Base-by-base conservation (phyloP, 495 filamentous ascomycete species). In the Penicillium coprophilum region DNA sequence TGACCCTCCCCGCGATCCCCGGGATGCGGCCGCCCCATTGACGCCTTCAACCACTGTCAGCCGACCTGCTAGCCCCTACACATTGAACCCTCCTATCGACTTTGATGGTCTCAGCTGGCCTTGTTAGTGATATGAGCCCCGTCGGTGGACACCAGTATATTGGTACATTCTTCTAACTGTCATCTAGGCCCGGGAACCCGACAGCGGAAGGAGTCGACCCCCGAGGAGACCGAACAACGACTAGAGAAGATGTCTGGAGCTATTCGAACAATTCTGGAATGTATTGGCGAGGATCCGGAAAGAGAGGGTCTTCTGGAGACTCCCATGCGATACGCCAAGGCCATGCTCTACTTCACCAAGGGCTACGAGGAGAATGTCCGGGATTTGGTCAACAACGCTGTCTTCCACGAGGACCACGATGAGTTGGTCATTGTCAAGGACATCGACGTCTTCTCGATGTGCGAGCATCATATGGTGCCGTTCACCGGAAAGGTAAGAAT, bases 301-400 rank as follows among this genome's bases (percentile, higher is more conserved):
- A 83, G 94, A 38, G 92, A 96, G 66, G 94, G 94, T 7, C 78
- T 98, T 24, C 81, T 88, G 3, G 88, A 85, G 39, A 98, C 94
- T 2, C 94, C 95, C 2, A 85, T 89, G 61, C 78, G 94, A 55
- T 97, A 97, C 73, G 94, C 95, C 56, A 93, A 93, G 71, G 94
- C 94, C 6, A 92, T 98, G 91, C 80, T 98, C 20, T 96, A 89
- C 79, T 96, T 98, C 75, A 98, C 94, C n/a, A 96, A 96, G 69
- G 94, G 94, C 27, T 98, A 98, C 64, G 90, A 97, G 73, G 88
- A 98, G 79, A 97, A 97, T 69, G 83, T 98, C 44, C 79, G 85
- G 55, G 91, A 95, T 64, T 86, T 98, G 56, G 89, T 98, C 55
- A 96, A 97, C 68, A 87, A 87, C 46, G 94, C 94, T 30, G 91